Evolutionary conservation across 208 protist species (phyloP), one percentile per base, ranked within the genome.

Genomic region (Leishmania arabica): DNA sequence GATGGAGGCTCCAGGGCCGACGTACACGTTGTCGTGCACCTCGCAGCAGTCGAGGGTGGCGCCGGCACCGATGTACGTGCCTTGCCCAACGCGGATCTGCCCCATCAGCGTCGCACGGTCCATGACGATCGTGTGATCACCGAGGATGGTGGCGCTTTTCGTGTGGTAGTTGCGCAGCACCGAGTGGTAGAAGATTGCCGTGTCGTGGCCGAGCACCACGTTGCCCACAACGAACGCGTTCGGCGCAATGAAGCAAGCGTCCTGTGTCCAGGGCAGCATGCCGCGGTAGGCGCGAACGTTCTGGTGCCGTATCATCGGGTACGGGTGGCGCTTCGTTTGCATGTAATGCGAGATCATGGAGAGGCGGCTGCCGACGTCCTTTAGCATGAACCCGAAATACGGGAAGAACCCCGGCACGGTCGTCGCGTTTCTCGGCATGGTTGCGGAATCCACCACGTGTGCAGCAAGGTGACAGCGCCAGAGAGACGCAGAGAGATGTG

Each of bases 111-210:
- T 95, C 54, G 79, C 90, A 34, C 95, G 93, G 54, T 98, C 95
- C 93, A 97, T 94, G 9, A 97, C 76, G 31, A 95, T 90, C n/a
- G 77, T 91, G 87, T 95, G 88, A 58, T 96, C 94, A 65, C 92
- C 93, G 27, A 98, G 72, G 17, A 84, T 77, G 0, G 94, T 97
- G 31, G 89, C 74, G 45, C 90, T 80, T 60, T 80, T 85, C 11
- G 82, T 89, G 88, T 98, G 89, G 78, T 96, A 96, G 85, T 97
- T 97, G 58, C 95, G 93, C 17, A 98, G 80, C 13, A 96, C 91
- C 49, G 92, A 76, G 82, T 98, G 92, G 83, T 98, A 98, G 71
- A 96, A 98, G 73, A 98, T 77, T 53, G 79, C 90, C 11, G 91
- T 86, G 75, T 97, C 89, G 84, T 95, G 90, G 21, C 94, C 93